phyloP scores from a whole-genome alignment of 441 rosid genomes.

The Kokia cookei region DNA sequence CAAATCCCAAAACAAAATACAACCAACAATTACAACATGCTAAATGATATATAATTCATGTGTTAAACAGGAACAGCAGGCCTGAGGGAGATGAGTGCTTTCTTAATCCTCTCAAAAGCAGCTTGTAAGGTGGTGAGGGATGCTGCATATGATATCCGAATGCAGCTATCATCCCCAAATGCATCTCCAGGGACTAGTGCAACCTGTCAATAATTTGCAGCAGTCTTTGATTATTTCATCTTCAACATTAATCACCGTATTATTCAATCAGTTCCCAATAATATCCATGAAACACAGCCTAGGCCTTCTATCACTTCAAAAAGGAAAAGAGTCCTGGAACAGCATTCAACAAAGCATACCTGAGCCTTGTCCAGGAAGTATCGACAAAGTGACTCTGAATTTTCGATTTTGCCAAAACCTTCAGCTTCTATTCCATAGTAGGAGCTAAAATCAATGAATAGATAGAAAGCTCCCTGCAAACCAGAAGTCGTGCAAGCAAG shows the following conservation, averaged over 20 bases:
- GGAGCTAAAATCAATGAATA: conserved; percentile 75
- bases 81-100: conserved; percentile 53
- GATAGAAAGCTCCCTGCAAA: conserved; percentile 94
- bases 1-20: conserved; percentile 2
- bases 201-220: conserved; percentile 42
- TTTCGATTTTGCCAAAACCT: conserved; percentile 66
- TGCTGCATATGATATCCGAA: conserved; percentile 87
- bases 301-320: not conserved
- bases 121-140: conserved; percentile 69
- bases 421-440: conserved; percentile 72
- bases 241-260: not conserved
- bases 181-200: conserved; percentile 98
- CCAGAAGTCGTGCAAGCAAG: conserved; percentile 9
- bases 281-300: not conserved
- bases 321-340: not conserved
- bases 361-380: conserved; percentile 45
- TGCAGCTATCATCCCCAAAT: conserved; percentile 86
- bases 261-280: not conserved
- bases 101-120: conserved; percentile 71
- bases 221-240: not conserved
- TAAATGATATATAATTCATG: not conserved
- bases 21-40: conserved; percentile 6
- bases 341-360: conserved; percentile 23
- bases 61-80: conserved; percentile 45
- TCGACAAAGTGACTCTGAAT: conserved; percentile 29